Evolutionary conservation across 768 basidiomycete genomes (phyloP).

Genomic region (Agrocybe pediades): DNA sequence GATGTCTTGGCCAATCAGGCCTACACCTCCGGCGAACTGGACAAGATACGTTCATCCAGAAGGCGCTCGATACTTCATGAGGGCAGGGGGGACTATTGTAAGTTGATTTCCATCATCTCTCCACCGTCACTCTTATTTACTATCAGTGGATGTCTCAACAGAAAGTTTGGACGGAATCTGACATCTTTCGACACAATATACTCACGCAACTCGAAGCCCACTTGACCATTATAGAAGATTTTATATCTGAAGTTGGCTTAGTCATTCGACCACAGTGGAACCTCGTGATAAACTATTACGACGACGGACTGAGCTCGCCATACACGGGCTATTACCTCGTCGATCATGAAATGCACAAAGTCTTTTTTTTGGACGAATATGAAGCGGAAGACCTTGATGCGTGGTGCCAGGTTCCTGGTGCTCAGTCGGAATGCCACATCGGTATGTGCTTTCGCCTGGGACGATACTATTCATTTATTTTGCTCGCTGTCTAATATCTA

Average conservation of each 20-base stretch:
- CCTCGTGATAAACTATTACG: background rate
- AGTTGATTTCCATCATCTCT: background rate
- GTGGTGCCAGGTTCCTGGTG: background rate
- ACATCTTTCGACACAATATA: background rate
- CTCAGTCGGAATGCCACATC: background rate
- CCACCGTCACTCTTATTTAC: background rate
- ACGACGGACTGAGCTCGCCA: no score
- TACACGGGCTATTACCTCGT: background rate
- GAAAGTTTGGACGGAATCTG: background rate
- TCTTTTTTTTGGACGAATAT: background rate
- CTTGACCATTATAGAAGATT: background rate
- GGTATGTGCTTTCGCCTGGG: background rate
- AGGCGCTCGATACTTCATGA: conserved; percentile 56
- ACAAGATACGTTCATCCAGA: conserved; percentile 53
- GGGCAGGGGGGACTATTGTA: conserved; percentile 31
- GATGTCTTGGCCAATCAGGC: conserved; percentile 11
- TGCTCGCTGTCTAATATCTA: background rate
- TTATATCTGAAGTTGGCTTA: background rate
- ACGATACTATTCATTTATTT: background rate
- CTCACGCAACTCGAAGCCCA: background rate
- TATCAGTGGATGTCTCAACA: conserved; percentile 20
- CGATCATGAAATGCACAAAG: background rate
- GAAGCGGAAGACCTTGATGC: background rate
- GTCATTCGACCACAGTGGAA: background rate
- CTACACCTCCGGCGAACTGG: conserved; percentile 43